Conservation (phyloP, 805 yeast genomes). For the Starmerella vaccinii region DNA sequence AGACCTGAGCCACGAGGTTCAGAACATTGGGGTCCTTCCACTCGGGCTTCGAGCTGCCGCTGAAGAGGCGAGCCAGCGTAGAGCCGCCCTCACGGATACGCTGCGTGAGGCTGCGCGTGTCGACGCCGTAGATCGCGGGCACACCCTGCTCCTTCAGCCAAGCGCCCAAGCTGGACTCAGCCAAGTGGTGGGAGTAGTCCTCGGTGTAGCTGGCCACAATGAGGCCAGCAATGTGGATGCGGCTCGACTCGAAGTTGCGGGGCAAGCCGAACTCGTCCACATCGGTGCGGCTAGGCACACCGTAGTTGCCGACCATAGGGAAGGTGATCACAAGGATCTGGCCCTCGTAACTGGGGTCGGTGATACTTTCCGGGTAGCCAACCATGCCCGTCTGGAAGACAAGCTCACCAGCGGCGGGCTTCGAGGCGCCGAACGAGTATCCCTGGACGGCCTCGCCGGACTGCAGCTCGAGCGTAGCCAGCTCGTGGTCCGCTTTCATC, state of each 20-base stretch:
- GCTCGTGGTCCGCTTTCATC: slow-evolving; percentile 67
- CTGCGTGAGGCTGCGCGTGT: slow-evolving; percentile 90
- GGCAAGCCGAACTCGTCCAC: slow-evolving; percentile 78
- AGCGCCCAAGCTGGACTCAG: slow-evolving; percentile 79
- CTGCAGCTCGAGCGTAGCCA: slow-evolving; percentile 79
- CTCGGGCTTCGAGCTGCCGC: slow-evolving; percentile 60
- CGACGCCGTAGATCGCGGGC: slow-evolving; percentile 97
- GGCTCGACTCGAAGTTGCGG: slow-evolving; percentile 84
- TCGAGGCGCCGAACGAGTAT: slow-evolving; percentile 91
- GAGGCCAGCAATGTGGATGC: slow-evolving; percentile 92
- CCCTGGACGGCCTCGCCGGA: slow-evolving; percentile 85
- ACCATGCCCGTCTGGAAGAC: slow-evolving; percentile 99
- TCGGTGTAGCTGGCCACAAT: slow-evolving; percentile 96
- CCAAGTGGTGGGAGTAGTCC: slow-evolving; percentile 87
- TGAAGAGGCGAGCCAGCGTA: slow-evolving; percentile 70
- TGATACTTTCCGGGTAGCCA: slow-evolving; percentile 98
- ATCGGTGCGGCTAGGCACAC: slow-evolving; percentile 79
- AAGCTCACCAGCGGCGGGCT: slow-evolving; percentile 86
- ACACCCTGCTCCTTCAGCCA: slow-evolving; percentile 88
- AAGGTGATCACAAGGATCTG: slow-evolving; percentile 95
- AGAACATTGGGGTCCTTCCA: slow-evolving; percentile 89
- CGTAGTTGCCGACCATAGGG: slow-evolving; percentile 95
- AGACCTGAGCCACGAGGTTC: slow-evolving; percentile 87
- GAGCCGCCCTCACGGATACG: slow-evolving; percentile 87
- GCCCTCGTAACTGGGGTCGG: slow-evolving; percentile 96